Conservation (phyloP, 371 early-diverging fungal genomes). For the Parasitella parasitica region DNA sequence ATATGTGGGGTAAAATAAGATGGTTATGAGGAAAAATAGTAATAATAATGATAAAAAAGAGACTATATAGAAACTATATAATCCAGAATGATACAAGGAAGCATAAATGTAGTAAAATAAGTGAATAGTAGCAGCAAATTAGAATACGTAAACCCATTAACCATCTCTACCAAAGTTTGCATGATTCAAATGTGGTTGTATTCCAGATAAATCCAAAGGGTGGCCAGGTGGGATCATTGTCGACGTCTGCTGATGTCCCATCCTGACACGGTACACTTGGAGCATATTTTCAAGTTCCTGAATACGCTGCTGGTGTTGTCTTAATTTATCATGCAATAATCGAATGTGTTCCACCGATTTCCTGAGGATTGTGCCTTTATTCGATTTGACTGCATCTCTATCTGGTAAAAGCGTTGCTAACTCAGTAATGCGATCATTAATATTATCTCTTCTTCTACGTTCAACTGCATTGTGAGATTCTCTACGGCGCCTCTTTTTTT, state of each 20-base stretch:
- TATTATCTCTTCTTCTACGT: constrained; percentile 90
- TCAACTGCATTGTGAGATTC: constrained; percentile 67
- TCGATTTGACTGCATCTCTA: constrained; percentile 59
- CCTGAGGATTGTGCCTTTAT: constrained; percentile 80
- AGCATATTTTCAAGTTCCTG: constrained; percentile 65
- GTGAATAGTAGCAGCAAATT: background rate
- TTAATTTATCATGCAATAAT: constrained; percentile 57
- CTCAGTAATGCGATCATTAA: constrained; percentile 89
- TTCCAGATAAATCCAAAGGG: constrained; percentile 32
- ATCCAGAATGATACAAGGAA: background rate
- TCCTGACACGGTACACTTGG: constrained; percentile 27
- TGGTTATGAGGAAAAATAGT: background rate
- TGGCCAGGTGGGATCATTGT: constrained; percentile 20
- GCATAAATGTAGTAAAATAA: background rate
- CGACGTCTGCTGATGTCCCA: constrained; percentile 12
- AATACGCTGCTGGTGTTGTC: constrained; percentile 58
- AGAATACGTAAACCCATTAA: background rate
- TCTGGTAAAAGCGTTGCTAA: constrained; percentile 47
- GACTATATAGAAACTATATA: background rate
- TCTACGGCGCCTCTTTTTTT: constrained; percentile 34
- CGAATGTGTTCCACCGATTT: constrained; percentile 89
- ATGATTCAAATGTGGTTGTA: constrained; percentile 24
- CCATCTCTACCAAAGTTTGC: constrained; percentile 16
- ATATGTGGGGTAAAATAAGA: background rate
- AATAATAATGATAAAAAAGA: background rate